Percentiles rank a stretch among this genome's conserved stretches.
Evolutionary conservation across 2,329 filamentous ascomycete species (phyloP).

Genomic region (Podosphaera fusca): DNA sequence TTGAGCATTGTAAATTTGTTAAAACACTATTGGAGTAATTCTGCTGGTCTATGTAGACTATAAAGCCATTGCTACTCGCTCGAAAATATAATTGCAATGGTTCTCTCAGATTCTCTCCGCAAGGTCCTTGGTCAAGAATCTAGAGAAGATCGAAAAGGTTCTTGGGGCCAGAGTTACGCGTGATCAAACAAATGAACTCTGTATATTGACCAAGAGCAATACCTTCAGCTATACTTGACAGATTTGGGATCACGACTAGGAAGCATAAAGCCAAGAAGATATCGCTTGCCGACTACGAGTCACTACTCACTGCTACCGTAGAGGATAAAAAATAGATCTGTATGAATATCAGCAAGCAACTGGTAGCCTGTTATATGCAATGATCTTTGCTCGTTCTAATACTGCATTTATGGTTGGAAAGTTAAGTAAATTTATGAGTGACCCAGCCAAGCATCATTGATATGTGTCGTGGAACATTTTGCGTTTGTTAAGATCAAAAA

Average conservation of each 20-base stretch:
- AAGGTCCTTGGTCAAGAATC: neutral
- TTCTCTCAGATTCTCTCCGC: neutral
- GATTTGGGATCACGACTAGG: too few species aligned
- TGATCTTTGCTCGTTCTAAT: neutral
- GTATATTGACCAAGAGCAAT: neutral
- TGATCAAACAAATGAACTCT: neutral
- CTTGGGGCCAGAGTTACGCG: neutral
- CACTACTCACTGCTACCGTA: neutral
- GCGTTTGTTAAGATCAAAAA: neutral
- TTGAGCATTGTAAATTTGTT: neutral
- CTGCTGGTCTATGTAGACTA: neutral
- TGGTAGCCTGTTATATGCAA: neutral
- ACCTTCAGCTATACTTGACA: neutral
- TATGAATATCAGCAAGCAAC: neutral
- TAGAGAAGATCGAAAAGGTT: constrained; percentile 1
- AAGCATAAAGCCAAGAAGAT: neutral
- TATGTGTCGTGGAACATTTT: neutral
- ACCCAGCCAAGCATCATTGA: neutral
- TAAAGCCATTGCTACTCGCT: neutral
- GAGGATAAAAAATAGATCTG: neutral
- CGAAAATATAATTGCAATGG: neutral
- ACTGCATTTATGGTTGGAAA: neutral
- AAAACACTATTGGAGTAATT: neutral
- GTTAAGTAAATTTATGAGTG: neutral
- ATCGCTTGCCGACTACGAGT: neutral